Conservation (phyloP, 2,329 filamentous ascomycete genomes). For the Mycosphaerella arachidis region DNA sequence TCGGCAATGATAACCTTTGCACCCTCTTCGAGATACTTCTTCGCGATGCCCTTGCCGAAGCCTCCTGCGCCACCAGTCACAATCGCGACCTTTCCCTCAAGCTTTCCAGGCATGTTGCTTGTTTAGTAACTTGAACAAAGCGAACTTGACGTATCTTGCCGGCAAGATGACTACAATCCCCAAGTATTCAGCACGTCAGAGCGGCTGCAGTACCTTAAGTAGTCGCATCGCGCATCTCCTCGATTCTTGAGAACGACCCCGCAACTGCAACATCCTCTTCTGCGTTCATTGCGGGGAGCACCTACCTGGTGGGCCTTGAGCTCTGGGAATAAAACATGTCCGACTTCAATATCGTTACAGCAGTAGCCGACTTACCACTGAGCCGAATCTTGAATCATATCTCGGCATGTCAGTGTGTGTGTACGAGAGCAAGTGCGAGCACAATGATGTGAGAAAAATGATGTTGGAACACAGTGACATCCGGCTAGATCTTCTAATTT, state of each 20-base stretch:
- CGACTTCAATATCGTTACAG: neutral
- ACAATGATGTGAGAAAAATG: too few relatives aligned
- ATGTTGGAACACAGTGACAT: too few relatives aligned
- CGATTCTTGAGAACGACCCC: neutral
- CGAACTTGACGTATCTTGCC: neutral
- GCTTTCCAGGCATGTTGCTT: slow-evolving; percentile 17
- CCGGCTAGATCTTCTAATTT: too few relatives aligned
- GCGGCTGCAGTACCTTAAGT: neutral
- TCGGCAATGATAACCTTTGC: slow-evolving; percentile 60
- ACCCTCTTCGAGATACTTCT: slow-evolving; percentile 57
- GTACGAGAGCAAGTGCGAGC: neutral
- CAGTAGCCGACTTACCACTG: neutral
- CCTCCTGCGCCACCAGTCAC: slow-evolving; percentile 59
- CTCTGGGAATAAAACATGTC: slow-evolving; percentile 4
- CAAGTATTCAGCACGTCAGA: neutral
- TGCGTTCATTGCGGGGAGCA: neutral
- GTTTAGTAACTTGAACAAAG: neutral
- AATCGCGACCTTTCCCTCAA: slow-evolving; percentile 37
- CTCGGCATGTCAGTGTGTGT: neutral
- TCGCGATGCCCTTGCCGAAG: slow-evolving; percentile 59
- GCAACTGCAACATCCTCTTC: neutral
- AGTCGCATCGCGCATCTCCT: neutral
- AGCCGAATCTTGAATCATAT: neutral
- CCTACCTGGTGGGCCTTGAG: neutral
- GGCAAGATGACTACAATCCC: neutral